Evolutionary conservation across 257 asterid genomes (phyloP).

Genomic region (Leonotis leonurus): DNA sequence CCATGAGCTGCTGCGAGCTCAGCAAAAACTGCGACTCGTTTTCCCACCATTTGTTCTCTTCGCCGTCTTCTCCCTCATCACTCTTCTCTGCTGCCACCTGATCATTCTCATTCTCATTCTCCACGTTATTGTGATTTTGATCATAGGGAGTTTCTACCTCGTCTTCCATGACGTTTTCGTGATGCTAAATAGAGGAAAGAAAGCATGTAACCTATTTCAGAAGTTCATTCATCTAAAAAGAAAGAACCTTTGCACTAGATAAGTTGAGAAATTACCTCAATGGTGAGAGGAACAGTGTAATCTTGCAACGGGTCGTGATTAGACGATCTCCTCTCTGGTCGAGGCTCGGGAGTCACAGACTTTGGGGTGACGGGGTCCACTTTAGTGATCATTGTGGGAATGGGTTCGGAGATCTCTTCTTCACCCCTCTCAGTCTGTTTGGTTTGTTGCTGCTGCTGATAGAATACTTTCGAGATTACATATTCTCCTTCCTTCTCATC

Average conservation of each 20-base stretch:
- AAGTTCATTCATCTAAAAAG: neutral
- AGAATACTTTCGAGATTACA: constrained; percentile 80
- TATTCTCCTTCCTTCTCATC: constrained; percentile 86
- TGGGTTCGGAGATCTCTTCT: constrained; percentile 37
- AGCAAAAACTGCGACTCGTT: constrained; percentile 59
- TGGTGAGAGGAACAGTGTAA: constrained; percentile 7
- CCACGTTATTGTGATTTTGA: constrained; percentile 8
- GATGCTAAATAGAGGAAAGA: constrained; percentile 30
- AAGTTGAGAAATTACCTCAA: constrained; percentile 22
- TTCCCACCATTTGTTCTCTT: constrained; percentile 73
- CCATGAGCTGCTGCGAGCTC: constrained; percentile 85
- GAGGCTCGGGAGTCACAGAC: constrained; percentile 66
- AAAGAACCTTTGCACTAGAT: neutral
- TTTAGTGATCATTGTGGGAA: constrained; percentile 22
- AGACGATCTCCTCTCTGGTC: constrained; percentile 33
- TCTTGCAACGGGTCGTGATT: constrained; percentile 26
- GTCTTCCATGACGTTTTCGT: constrained; percentile 25
- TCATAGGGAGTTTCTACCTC: constrained; percentile 31
- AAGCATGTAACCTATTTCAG: neutral
- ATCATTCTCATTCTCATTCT: constrained; percentile 20
- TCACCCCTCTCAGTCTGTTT: constrained; percentile 49
- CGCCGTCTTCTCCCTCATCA: constrained; percentile 29
- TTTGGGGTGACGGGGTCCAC: constrained; percentile 85
- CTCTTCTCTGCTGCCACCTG: constrained; percentile 18
- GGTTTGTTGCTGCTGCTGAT: constrained; percentile 78